phyloP scores from a whole-genome alignment of 352 stramenopile genomes.

The Paralagenidium karlingii region DNA sequence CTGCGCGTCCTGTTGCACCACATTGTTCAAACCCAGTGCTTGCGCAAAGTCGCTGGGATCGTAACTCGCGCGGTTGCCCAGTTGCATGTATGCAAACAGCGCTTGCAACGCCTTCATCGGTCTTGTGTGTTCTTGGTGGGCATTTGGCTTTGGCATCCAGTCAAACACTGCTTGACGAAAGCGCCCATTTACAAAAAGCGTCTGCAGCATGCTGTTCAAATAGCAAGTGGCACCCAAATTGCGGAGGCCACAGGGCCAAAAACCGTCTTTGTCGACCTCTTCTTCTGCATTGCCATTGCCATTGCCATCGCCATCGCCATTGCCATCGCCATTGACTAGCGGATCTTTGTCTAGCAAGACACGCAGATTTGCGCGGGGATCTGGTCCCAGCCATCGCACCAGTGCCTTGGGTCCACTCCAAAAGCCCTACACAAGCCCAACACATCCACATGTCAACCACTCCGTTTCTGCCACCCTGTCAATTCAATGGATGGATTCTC shows the following conservation, averaged over 20 bases:
- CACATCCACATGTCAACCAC: neutral
- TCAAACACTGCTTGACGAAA: constrained; percentile 71
- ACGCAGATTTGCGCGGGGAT: no score
- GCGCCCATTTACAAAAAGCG: constrained; percentile 52
- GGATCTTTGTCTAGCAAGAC: no score
- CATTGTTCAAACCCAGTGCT: constrained; percentile 67
- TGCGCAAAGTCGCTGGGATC: constrained; percentile 68
- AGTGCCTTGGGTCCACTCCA: constrained; percentile 49
- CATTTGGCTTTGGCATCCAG: constrained; percentile 53
- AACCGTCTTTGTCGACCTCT: neutral
- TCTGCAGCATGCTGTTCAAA: constrained; percentile 82
- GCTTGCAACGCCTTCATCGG: constrained; percentile 76
- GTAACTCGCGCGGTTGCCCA: constrained; percentile 52
- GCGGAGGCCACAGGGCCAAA: constrained; percentile 45
- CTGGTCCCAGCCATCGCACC: constrained; percentile 39
- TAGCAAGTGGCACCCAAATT: constrained; percentile 85
- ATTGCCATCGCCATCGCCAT: constrained; percentile 3
- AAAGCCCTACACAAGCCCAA: constrained; percentile 41
- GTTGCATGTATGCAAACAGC: constrained; percentile 75
- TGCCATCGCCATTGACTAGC: neutral
- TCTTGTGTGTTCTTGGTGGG: constrained; percentile 25
- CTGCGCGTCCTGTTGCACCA: constrained; percentile 81
- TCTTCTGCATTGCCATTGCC: no score
- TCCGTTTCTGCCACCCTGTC: neutral
- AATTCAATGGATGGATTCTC: no score